phyloP scores from a whole-genome alignment of 495 filamentous ascomycete species.

The Aspergillus saccharolyticus region DNA sequence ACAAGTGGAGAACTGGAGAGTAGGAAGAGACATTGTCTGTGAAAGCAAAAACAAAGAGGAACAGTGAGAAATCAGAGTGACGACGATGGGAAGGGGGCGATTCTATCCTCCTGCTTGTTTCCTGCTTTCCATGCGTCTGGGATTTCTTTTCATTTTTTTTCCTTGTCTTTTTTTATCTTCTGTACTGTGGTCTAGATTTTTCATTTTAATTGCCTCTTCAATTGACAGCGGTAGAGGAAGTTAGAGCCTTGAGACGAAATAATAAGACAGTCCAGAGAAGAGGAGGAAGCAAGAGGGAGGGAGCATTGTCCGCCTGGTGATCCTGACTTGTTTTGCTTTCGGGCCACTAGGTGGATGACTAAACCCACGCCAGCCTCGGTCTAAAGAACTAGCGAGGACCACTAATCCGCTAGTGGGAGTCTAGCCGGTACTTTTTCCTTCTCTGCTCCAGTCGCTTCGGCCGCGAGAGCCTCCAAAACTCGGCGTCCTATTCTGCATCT shows the following conservation, averaged over 20 bases:
- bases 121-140: too few relatives aligned
- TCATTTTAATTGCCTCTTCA: too few relatives aligned
- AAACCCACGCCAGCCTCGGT: slow-evolving; percentile 7
- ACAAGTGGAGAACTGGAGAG: not conserved
- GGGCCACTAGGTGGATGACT: not conserved
- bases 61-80: not conserved
- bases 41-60: not conserved
- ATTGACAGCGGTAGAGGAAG: too few relatives aligned
- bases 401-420: not conserved
- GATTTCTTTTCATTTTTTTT: too few relatives aligned
- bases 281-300: not conserved
- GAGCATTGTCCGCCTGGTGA: slow-evolving; percentile 23
- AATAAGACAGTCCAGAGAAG: slow-evolving; percentile 9
- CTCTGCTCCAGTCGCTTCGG: not conserved
- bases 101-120: slow-evolving; percentile 4
- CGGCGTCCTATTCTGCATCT: slow-evolving; percentile 12
- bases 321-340: slow-evolving; percentile 15
- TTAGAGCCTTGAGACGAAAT: too few relatives aligned
- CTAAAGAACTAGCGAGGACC: not conserved
- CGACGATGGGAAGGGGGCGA: too few relatives aligned
- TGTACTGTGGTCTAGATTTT: too few relatives aligned
- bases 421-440: not conserved
- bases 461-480: slow-evolving; percentile 17
- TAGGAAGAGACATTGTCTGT: not conserved
- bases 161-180: not conserved